A percentile compares a stretch with the other conserved stretches of the same genome.
Conservation (phyloP, 2,329 filamentous ascomycete species). For the Hypocrella siamensis region DNA sequence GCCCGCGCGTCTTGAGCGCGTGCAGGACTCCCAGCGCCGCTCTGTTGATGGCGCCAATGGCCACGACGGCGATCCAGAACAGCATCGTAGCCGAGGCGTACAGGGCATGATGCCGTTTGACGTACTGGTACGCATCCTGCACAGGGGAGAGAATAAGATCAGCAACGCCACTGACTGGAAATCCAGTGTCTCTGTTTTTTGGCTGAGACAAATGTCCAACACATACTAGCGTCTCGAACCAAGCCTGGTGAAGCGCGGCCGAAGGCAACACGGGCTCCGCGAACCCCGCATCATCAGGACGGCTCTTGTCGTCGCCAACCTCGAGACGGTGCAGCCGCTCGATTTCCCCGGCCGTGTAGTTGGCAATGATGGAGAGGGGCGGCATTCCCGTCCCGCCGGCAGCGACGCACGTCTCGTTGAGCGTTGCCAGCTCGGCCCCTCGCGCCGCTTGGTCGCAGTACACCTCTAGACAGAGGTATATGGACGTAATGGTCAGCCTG, state of each 20-base stretch:
- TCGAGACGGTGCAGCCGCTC: conserved; percentile 13
- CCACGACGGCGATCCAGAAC: conserved; percentile 24
- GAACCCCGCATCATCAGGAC: conserved; percentile 5
- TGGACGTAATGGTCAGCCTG: conserved; percentile 11
- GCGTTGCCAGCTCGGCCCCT: conserved; percentile 8
- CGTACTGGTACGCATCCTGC: conserved; percentile 15
- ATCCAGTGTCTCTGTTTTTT: conserved; percentile 3
- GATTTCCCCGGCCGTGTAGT: conserved; percentile 19
- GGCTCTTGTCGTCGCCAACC: conserved; percentile 9
- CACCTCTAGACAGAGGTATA: conserved; percentile 20
- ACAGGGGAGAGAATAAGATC: not conserved
- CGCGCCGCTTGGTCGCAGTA: conserved; percentile 16
- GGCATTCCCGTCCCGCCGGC: conserved; percentile 13
- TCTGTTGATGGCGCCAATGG: conserved; percentile 19
- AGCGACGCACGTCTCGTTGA: conserved; percentile 20
- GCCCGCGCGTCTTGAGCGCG: not conserved
- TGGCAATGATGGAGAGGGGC: conserved; percentile 16
- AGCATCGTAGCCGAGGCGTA: conserved; percentile 21
- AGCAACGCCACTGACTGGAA: not conserved
- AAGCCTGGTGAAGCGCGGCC: conserved; percentile 14
- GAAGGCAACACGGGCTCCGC: conserved; percentile 19
- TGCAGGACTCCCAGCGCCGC: conserved; percentile 6
- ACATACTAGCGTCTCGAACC: conserved; percentile 25
- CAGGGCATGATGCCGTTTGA: conserved; percentile 15
- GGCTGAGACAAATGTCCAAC: no score